Evolutionary conservation across 2,329 filamentous ascomycete genomes (phyloP), one percentile per base, ranked within the genome.

Genomic region (Akanthomyces muscarius): DNA sequence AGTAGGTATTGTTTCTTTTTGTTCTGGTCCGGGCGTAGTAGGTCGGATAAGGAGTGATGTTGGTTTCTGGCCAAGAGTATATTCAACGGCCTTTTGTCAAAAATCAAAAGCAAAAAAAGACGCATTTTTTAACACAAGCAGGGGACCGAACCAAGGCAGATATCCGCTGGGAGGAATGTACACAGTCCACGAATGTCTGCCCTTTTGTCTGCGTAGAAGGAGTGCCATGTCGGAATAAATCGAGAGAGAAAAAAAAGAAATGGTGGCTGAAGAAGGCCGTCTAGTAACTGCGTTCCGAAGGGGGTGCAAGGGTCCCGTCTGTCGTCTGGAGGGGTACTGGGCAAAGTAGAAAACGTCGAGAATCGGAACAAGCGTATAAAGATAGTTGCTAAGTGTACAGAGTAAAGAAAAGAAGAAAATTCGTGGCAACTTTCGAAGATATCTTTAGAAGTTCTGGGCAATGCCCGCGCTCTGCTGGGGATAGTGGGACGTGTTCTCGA

Each of bases 401-500:
- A 41, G 38, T 21, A 23, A 47, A 62, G 41, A 44, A 50, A 65
- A 66, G 66, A 67, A 64, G 53, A 36, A 36, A 36, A 11, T 36
- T 68, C 68, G 50, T 65, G 59, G 41, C 53, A 52, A 42, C 21
- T 51, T 47, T 41, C 13, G 16, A 13, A 42, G 18, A 51, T 5
- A 23, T 33, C 11, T 53, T 75, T 85, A 98, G 71, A 99, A 99
- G 76, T 99, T 99, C 77, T 98, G 95, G 38, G 95, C 91, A 71
- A 99, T 97, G 64, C 95, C 95, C 45, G 91, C 91, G 70, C 91
- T 96, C 79, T 96, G 92, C 72, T 96, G 91, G 13, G 94, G 93
- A 71, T 91, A 96, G 66, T 95, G 90, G 51, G 90, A 86, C 2
- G 92, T 89, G 73, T 89, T 96, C 78, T 98, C 93, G 71, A 99